Evolutionary conservation across 176 grass and related monocot genomes (phyloP).

Genomic region (Thalia dealbata): DNA sequence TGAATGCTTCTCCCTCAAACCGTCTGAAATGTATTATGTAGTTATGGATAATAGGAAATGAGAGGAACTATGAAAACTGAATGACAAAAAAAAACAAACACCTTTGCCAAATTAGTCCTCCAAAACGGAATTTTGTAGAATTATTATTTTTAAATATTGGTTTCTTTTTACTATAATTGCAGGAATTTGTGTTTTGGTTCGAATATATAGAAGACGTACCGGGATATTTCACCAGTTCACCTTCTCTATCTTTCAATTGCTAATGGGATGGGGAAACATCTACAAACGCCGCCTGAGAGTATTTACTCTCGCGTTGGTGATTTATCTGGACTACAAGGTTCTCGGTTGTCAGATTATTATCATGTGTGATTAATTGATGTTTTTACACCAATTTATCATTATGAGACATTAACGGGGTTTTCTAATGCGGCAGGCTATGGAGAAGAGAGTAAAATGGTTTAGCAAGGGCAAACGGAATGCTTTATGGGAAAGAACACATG

Average conservation of each 20-base stretch:
- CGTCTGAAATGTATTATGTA: no score
- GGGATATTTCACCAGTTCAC: background rate
- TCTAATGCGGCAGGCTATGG: slow-evolving; percentile 47
- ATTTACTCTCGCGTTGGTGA: slow-evolving; percentile 53
- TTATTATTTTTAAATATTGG: background rate
- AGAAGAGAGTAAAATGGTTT: slow-evolving; percentile 76
- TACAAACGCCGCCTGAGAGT: slow-evolving; percentile 65
- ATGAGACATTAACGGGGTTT: background rate
- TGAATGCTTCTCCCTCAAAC: no score
- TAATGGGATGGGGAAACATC: slow-evolving; percentile 78
- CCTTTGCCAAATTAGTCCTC: background rate
- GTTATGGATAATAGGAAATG: background rate
- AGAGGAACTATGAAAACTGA: background rate
- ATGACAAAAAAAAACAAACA: background rate
- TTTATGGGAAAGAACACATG: slow-evolving; percentile 67
- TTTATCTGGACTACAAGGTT: slow-evolving; percentile 92
- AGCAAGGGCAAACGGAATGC: slow-evolving; percentile 41
- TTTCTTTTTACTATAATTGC: background rate
- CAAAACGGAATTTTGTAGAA: no score
- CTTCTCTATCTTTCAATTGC: slow-evolving; percentile 3
- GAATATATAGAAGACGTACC: background rate
- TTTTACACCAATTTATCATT: slow-evolving; percentile 6
- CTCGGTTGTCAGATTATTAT: background rate
- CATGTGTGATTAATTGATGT: slow-evolving; percentile 1
- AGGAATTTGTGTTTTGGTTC: background rate